A percentile compares a stretch with the other conserved stretches of the same genome.
Conservation (phyloP, 169 alveolate species). For the Ichthyophthirius multifiliis region DNA sequence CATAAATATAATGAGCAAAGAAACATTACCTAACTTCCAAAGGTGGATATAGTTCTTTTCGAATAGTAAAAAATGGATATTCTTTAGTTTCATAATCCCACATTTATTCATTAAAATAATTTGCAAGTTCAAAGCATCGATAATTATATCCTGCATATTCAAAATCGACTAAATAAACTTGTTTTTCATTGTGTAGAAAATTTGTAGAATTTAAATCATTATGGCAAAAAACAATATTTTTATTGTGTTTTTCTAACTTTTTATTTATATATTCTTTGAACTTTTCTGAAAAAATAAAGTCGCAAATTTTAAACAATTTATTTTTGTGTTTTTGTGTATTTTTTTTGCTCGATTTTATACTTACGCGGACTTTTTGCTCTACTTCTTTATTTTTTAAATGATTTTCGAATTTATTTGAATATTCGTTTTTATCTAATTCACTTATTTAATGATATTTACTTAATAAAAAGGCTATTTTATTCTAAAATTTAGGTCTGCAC, state of each 20-base stretch:
- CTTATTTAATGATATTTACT: not conserved
- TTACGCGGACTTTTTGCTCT: not conserved
- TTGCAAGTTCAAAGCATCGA: not conserved
- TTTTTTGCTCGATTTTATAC: not conserved
- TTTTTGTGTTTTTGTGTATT: not conserved
- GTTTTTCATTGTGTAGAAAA: not conserved
- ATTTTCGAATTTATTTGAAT: not conserved
- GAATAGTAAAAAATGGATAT: not conserved
- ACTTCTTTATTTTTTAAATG: not conserved
- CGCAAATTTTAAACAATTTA: not conserved
- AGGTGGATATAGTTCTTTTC: not conserved
- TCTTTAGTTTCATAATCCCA: slow-evolving; percentile 5
- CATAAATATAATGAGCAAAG: not conserved
- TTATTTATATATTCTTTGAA: not conserved
- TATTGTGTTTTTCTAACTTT: not conserved
- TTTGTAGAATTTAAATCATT: not conserved
- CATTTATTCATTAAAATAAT: not conserved
- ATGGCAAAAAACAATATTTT: not conserved
- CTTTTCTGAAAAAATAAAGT: not conserved
- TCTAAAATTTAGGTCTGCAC: not conserved
- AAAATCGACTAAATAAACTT: not conserved
- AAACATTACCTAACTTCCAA: not conserved
- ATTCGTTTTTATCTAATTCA: not conserved
- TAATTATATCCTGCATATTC: slow-evolving; percentile 2
- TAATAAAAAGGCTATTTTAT: not conserved